Evolutionary conservation across 306 rosid genomes (phyloP).

Genomic region (Pachyrhizus erosus): DNA sequence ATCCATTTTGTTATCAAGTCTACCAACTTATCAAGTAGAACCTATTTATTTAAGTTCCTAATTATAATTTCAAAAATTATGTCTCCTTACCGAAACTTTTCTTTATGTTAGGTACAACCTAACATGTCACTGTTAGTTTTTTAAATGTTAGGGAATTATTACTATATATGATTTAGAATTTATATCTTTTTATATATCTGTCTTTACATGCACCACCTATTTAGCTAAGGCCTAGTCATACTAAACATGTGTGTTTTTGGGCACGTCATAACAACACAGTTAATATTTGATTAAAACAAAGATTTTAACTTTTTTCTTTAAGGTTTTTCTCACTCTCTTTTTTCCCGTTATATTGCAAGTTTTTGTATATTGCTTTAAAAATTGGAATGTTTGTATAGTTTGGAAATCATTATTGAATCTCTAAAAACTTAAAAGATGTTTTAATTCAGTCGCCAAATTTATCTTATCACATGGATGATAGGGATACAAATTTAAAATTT

Average conservation of each 20-base stretch:
- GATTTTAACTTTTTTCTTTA: not conserved
- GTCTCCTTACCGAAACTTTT: not conserved
- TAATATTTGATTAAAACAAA: not conserved
- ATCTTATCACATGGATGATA: not conserved
- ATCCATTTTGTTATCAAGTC: constrained; percentile 4
- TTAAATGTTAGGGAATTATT: no score
- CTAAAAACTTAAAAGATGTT: not conserved
- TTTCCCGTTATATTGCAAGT: not conserved
- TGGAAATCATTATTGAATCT: not conserved
- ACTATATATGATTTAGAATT: not conserved
- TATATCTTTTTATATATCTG: not conserved
- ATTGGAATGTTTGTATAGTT: not conserved
- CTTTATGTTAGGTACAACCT: constrained; percentile 14
- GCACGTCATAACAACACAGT: not conserved
- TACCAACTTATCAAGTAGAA: constrained; percentile 8
- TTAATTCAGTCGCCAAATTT: not conserved
- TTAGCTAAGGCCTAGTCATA: not conserved
- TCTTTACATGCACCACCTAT: not conserved
- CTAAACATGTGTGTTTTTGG: not conserved
- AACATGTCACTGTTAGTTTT: not conserved
- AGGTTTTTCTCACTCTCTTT: not conserved
- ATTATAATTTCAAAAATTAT: constrained; percentile 18
- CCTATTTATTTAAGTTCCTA: constrained; percentile 10
- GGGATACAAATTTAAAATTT: not conserved
- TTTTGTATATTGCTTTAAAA: not conserved